Conservation (phyloP, 1,284 basidiomycete genomes). For the Phellopilus nigrolimitatus region DNA sequence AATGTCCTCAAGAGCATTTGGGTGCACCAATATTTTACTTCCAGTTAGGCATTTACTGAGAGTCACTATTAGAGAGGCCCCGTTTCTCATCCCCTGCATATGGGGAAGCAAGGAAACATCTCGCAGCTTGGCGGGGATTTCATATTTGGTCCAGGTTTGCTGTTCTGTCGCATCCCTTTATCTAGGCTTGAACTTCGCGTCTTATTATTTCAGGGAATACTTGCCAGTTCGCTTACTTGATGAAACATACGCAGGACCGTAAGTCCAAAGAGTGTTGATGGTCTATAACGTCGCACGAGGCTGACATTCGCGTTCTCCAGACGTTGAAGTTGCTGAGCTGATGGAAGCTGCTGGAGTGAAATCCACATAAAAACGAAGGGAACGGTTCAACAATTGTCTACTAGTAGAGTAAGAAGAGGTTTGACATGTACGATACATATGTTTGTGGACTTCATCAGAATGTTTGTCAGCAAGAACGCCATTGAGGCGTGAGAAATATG, state of each 20-base stretch:
- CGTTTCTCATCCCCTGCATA: conserved; percentile 39
- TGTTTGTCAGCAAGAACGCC: too few species aligned
- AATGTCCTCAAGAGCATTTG: conserved; percentile 41
- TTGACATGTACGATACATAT: too few species aligned
- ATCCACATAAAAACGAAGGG: too few species aligned
- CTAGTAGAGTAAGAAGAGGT: too few species aligned
- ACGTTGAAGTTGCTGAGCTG: conserved; percentile 41
- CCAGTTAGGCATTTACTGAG: neutral
- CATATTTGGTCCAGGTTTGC: conserved; percentile 49
- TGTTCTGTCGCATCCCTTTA: neutral
- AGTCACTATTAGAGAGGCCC: conserved; percentile 33
- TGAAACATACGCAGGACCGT: conserved; percentile 64
- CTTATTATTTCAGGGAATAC: conserved; percentile 27
- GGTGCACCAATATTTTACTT: conserved; percentile 31
- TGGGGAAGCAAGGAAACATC: conserved; percentile 57
- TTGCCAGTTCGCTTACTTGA: conserved; percentile 48
- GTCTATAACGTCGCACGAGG: conserved; percentile 1
- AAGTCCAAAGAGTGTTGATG: conserved; percentile 26
- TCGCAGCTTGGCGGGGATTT: conserved; percentile 62
- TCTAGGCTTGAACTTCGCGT: neutral
- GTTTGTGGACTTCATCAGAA: too few species aligned
- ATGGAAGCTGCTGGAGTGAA: conserved; percentile 33
- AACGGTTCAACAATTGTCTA: too few species aligned
- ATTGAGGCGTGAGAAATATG: too few species aligned
- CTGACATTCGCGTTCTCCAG: conserved; percentile 26